A percentile compares a stretch with the other conserved stretches of the same genome.
phyloP scores from a whole-genome alignment of 2,329 filamentous ascomycete species.

The Gaeumannomyces tritici region DNA sequence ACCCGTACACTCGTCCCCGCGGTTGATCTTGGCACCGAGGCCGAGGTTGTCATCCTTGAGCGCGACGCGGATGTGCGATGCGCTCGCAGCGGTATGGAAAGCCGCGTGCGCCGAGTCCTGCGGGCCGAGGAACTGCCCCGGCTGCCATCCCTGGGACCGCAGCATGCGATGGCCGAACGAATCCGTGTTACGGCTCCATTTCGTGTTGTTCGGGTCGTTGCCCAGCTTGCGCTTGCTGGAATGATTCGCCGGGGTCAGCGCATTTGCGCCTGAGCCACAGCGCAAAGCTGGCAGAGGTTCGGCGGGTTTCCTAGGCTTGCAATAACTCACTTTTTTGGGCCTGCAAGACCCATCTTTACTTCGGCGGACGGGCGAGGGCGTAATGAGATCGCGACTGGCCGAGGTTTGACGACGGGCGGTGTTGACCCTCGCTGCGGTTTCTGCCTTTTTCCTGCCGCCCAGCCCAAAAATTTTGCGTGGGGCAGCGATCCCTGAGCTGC shows the following conservation, averaged over 20 bases:
- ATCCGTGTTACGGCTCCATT: slow-evolving; percentile 74
- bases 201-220: slow-evolving; percentile 90
- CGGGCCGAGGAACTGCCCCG: slow-evolving; percentile 73
- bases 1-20: slow-evolving; percentile 71
- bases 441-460: not conserved
- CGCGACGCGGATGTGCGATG: slow-evolving; percentile 74
- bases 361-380: too few species aligned
- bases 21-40: slow-evolving; percentile 70
- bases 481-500: not conserved
- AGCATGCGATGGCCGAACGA: slow-evolving; percentile 88
- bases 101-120: slow-evolving; percentile 65
- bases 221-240: slow-evolving; percentile 59
- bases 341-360: slow-evolving; percentile 56
- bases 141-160: slow-evolving; percentile 80
- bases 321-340: slow-evolving; percentile 49
- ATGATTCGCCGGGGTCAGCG: slow-evolving; percentile 5
- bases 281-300: not conserved
- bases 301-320: not conserved
- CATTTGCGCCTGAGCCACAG: not conserved
- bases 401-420: not conserved
- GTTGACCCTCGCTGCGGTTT: not conserved
- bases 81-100: slow-evolving; percentile 69
- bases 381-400: not conserved
- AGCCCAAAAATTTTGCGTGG: not conserved
- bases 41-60: slow-evolving; percentile 90